Evolutionary conservation across 2,329 filamentous ascomycete species (phyloP).

Genomic region (Ascochyta fabae): DNA sequence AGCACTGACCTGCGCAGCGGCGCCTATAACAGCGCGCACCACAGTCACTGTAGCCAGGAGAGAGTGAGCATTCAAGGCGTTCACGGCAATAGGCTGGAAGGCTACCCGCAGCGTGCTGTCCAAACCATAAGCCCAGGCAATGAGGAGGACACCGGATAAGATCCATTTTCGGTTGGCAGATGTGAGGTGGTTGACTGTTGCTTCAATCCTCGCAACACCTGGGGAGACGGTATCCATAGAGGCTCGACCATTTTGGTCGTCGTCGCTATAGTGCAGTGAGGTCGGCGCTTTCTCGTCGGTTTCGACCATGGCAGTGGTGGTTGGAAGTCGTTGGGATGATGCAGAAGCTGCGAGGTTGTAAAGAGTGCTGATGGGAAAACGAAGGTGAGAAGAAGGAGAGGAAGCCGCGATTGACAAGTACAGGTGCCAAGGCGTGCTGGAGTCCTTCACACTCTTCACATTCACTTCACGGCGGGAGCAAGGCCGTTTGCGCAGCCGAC

Average conservation of each 20-base stretch:
- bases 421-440: background rate
- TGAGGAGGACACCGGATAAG: conserved; percentile 67
- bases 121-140: conserved; percentile 69
- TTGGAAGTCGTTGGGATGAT: background rate
- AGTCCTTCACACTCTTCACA: background rate
- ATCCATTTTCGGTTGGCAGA: conserved; percentile 61
- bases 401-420: background rate
- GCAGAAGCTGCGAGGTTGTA: background rate
- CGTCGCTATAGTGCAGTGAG: background rate
- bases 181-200: conserved; percentile 61
- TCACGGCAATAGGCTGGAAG: conserved; percentile 60
- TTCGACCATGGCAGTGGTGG: background rate
- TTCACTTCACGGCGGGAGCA: background rate
- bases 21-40: conserved; percentile 64
- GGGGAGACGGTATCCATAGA: conserved; percentile 40
- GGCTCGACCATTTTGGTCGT: background rate
- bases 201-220: conserved; percentile 67
- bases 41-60: conserved; percentile 62
- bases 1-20: conserved; percentile 54
- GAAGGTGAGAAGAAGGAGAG: background rate
- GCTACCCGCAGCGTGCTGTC: conserved; percentile 57
- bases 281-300: background rate
- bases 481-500: background rate
- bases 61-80: conserved; percentile 60
- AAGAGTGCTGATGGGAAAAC: background rate